A percentile compares a stretch with the other conserved stretches of the same genome.
These are phyloP conservation scores for Harringtonia aguacate DNA, from an alignment of 2,329 filamentous ascomycete species.

Conservation along the genomic window DNA sequence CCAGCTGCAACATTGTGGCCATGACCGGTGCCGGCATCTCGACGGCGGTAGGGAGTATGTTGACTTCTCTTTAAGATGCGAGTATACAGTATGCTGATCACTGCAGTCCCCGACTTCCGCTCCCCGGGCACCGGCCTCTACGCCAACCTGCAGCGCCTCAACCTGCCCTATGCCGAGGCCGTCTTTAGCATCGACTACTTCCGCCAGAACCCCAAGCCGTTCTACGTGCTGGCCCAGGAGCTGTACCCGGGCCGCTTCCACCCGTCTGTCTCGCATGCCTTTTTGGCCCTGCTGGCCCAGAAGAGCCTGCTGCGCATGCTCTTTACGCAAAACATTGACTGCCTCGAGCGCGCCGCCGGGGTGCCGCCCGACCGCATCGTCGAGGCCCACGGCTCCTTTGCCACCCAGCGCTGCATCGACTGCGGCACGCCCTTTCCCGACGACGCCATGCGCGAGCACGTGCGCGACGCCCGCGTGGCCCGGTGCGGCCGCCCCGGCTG, in stretches of 20 bases:
- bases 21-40: slow-evolving; percentile 88
- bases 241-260: slow-evolving; percentile 83
- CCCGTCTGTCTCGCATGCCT: slow-evolving; percentile 83
- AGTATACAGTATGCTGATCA: too few relatives aligned
- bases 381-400: slow-evolving; percentile 94
- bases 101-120: slow-evolving; percentile 77
- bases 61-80: too few relatives aligned
- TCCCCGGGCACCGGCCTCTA: slow-evolving; percentile 91
- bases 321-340: slow-evolving; percentile 98
- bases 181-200: slow-evolving; percentile 94
- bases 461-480: slow-evolving; percentile 59
- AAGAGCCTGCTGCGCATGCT: slow-evolving; percentile 73
- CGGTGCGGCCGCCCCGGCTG: slow-evolving; percentile 51
- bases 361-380: slow-evolving; percentile 73
- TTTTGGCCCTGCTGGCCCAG: slow-evolving; percentile 69
- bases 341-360: slow-evolving; percentile 78
- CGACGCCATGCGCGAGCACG: slow-evolving; percentile 59
- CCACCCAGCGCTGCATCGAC: slow-evolving; percentile 81
- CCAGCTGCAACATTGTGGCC: slow-evolving; percentile 66
- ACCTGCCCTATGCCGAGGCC: slow-evolving; percentile 81
- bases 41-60: slow-evolving; percentile 54
- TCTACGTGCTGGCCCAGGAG: slow-evolving; percentile 86
- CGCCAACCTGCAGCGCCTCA: slow-evolving; percentile 75
- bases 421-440: slow-evolving; percentile 65
- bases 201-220: slow-evolving; percentile 69